Base-by-base conservation (phyloP, 768 basidiomycete species). In the Leccinum subgranulosum region DNA sequence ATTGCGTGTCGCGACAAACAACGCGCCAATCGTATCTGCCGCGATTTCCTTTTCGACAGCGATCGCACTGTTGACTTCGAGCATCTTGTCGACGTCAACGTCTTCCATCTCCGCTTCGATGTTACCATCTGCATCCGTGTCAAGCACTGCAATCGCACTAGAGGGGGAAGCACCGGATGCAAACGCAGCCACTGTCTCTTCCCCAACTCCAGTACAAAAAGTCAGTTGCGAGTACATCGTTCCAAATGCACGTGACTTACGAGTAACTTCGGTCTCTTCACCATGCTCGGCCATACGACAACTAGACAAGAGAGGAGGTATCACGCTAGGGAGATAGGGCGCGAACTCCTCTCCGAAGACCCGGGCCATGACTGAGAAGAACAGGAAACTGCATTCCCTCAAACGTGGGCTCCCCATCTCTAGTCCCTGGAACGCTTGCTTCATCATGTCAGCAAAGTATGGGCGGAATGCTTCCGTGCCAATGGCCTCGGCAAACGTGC, bases 31-130 rank as follows among this genome's bases (percentile, higher is more conserved):
- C 5, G 95, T 93, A 70, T 98, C 95, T 25, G 94, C 93, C 21
- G 97, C 95, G 59, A 98, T 97, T 79, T 99, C 97, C 75, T 99
- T 99, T 80, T 99, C 97, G 55, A 98, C 94, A 45, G 95, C 95
- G 63, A 98, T 88, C 21, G 94, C 95, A 65, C 90, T 92, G 78
- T 94, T 96, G 60, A 95, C 92, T 60, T 94, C 91, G 68, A 94
- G 82, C 74, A 92, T 79, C 74, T 93, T 92, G 65, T 92, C 92
- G 51, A 92, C 74, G 65, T 94, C 91, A 47, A 91, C 72, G 53
- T 93, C 90, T 58, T 92, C 91, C 56, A 86, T 74, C 59, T 91
- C 88, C 55, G 81, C 74, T 36, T 83, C 81, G n/a, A 74, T 69
- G 60, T 77, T 80, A n/a, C 81, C 80, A 62, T 86, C 82, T 12